Evolutionary conservation across 306 rosid genomes (phyloP), one percentile per base, ranked within the genome.

Genomic region (Cicer bijugum): DNA sequence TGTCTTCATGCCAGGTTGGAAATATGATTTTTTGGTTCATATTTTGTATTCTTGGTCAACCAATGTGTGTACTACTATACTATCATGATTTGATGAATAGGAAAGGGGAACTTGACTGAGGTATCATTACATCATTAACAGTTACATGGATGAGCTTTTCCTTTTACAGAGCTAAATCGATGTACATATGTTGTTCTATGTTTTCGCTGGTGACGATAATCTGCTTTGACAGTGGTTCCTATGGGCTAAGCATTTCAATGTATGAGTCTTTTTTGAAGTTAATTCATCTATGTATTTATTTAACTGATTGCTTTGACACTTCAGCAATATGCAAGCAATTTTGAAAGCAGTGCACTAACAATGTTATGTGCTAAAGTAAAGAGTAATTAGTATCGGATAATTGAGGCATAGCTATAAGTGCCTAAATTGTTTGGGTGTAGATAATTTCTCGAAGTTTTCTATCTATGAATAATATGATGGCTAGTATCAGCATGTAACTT

Each of bases 51-150:
- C 86, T 94, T 37, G 99, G 99, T 17, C 99, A 94, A 82, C 99
- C 97, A 4, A 94, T 88, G 97, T 87, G 91, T 45, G 80, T 94
- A 68, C 86, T 94, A 63, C 84, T 94, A 5, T 94, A 94, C 76
- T 94, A 94, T 84, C 99, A 94, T 16, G 99, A 94, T 85, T 76
- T 91, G 90, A 87, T 94, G 95, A 94, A 90, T 83, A 82, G 91
- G 69, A 85, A 88, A 63, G 91, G 88, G 74, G 72, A 75, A 75
- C 38, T 64, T n/a, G 83, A 84, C 59, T 85, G 76, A 85, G 61
- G 50, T 63, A 38, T 17, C 6, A 28, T 19, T 17, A 6, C 67
- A 76, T 40, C 53, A 47, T 66, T 20, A 11, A 50, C 75, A 48
- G 70, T 5, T 43, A 38, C 19, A 28, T 47, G 65, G 79, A 73